Percentiles rank a stretch among this genome's conserved stretches.
Conservation (phyloP, 371 early-diverging fungal species). For the Aphelidium insulamus region DNA sequence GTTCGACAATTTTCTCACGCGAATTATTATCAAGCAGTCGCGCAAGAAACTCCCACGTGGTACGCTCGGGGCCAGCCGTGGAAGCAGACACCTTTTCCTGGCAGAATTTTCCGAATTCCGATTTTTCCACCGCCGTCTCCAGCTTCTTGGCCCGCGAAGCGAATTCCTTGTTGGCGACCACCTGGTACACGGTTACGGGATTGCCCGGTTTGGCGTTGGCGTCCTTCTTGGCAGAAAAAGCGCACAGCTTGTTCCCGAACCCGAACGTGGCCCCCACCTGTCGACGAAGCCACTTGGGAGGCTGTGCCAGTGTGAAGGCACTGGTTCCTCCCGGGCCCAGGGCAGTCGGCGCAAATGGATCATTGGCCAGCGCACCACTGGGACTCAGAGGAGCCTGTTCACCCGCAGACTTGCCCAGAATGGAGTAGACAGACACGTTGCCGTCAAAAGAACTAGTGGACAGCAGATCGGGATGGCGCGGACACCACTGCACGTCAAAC, state of each 20-base stretch:
- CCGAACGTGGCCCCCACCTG: slow-evolving; percentile 76
- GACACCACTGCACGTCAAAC: slow-evolving; percentile 82
- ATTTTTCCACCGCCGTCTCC: slow-evolving; percentile 25
- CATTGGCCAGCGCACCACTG: slow-evolving; percentile 19
- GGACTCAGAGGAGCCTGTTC: slow-evolving; percentile 9
- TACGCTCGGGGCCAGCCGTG: slow-evolving; percentile 14
- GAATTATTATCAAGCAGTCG: slow-evolving; percentile 54
- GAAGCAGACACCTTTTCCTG: slow-evolving; percentile 5
- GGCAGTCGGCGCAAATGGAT: slow-evolving; percentile 42
- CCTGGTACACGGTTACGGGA: slow-evolving; percentile 12
- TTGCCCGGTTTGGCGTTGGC: slow-evolving; percentile 12
- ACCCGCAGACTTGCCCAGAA: slow-evolving; percentile 28
- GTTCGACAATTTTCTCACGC: slow-evolving; percentile 53
- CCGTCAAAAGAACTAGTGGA: slow-evolving; percentile 74
- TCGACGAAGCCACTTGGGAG: slow-evolving; percentile 88
- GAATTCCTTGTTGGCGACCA: slow-evolving; percentile 38
- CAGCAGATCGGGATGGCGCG: slow-evolving; percentile 68
- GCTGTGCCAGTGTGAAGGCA: slow-evolving; percentile 44
- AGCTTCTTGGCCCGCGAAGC: slow-evolving; percentile 34
- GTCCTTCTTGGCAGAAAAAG: slow-evolving; percentile 23
- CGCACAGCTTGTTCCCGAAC: slow-evolving; percentile 69
- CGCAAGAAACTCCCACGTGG: slow-evolving; percentile 62
- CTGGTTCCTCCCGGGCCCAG: slow-evolving; percentile 8
- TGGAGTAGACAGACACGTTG: slow-evolving; percentile 48
- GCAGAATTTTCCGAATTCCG: slow-evolving; percentile 24